Conservation (phyloP, 208 protist species). For the Leishmania lainsoni region DNA sequence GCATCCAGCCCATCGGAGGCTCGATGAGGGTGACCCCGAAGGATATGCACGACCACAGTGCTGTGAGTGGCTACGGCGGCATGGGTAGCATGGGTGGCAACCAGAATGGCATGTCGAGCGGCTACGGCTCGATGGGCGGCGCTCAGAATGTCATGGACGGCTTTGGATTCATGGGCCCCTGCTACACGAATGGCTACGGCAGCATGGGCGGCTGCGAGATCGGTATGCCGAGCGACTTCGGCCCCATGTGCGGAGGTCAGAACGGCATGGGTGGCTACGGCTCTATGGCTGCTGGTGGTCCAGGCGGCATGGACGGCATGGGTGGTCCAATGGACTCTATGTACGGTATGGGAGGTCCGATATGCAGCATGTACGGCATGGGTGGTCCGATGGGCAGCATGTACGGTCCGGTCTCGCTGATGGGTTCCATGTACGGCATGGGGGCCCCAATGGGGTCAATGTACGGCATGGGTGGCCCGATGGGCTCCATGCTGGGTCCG, state of each 20-base stretch:
- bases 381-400: conserved; percentile 27
- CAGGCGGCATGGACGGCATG: conserved; percentile 20
- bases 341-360: conserved; percentile 23
- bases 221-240: conserved; percentile 17
- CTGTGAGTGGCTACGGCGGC: not conserved
- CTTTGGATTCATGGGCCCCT: conserved; percentile 32
- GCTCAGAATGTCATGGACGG: conserved; percentile 14
- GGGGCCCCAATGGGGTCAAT: conserved; percentile 18
- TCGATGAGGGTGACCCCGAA: conserved; percentile 32
- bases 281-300: conserved; percentile 26
- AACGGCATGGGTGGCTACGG: conserved; percentile 17
- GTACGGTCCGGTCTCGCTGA: conserved; percentile 34
- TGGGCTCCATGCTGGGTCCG: conserved; percentile 17
- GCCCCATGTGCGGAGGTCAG: not conserved
- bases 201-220: conserved; percentile 8
- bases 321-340: not conserved
- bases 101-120: conserved; percentile 1
- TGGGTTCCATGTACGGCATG: conserved; percentile 28
- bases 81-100: not conserved
- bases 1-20: conserved; percentile 25
- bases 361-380: conserved; percentile 31
- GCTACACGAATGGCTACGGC: conserved; percentile 9
- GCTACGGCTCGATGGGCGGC: conserved; percentile 10
- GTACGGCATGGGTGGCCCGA: conserved; percentile 36
- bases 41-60: not conserved